These are phyloP conservation scores for Solanum hybrid DNA, from an alignment of 305 asterid genomes.

Conservation along the genomic window DNA sequence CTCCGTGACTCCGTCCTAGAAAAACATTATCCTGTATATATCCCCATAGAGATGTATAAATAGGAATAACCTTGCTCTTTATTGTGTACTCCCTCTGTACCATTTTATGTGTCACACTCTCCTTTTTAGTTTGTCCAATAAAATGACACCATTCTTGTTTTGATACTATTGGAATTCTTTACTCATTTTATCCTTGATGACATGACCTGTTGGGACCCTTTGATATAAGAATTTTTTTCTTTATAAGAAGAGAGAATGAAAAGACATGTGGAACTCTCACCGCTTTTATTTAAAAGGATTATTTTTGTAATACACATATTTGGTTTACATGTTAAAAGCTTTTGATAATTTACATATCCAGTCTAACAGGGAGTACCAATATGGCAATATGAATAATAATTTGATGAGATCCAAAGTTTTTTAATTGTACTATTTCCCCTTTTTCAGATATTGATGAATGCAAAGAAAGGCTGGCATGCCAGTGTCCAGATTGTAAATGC, in stretches of 20 bases:
- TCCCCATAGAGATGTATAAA: not conserved
- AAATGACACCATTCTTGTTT: not conserved
- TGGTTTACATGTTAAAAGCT: not conserved
- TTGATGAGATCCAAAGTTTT: not conserved
- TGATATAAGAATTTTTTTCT: not conserved
- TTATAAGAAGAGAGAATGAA: not conserved
- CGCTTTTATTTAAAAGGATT: not conserved
- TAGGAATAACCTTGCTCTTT: not conserved
- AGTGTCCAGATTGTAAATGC: constrained; percentile 85
- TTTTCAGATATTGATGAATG: constrained; percentile 80
- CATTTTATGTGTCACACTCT: not conserved
- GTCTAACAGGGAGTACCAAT: not conserved
- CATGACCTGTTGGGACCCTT: not conserved
- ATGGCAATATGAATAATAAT: not conserved
- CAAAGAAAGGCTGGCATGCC: constrained; percentile 76
- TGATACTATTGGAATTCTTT: not conserved
- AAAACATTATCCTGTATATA: not conserved
- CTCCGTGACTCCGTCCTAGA: not conserved
- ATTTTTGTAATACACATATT: not conserved
- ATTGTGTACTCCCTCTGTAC: not conserved
- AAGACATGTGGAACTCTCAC: not conserved
- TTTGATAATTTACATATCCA: not conserved
- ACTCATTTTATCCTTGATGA: not conserved
- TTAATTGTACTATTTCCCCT: not conserved
- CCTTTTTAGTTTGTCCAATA: not conserved